phyloP scores from a whole-genome alignment of 225 moss, liverwort and hornwort genomes.

The Straminergon stramineum region DNA sequence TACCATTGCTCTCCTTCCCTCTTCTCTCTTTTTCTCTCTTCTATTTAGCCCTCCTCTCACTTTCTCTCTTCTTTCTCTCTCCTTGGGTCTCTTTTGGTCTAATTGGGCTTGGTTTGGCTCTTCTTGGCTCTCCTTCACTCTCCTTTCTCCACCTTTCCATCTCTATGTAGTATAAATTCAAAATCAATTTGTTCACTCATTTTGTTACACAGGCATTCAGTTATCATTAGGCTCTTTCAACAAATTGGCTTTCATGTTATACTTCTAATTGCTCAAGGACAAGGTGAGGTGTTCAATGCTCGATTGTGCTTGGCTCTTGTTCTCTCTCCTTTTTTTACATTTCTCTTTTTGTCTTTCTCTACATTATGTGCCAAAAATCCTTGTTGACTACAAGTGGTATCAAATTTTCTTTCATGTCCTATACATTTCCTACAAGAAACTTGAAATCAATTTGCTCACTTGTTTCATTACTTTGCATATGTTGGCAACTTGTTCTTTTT shows the following conservation, averaged over 20 bases:
- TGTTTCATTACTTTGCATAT: accelerated
- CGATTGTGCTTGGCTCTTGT: not conserved
- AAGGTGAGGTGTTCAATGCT: not conserved
- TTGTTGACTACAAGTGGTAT: not conserved
- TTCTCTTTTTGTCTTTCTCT: not conserved
- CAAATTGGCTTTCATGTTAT: not conserved
- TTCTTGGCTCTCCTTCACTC: accelerated
- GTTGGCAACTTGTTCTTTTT: not conserved
- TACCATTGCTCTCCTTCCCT: not conserved
- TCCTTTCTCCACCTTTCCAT: not conserved
- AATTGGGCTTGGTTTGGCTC: not conserved
- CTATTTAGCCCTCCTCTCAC: too few relatives aligned
- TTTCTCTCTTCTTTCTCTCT: too few relatives aligned
- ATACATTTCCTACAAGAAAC: not conserved
- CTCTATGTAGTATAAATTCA: not conserved
- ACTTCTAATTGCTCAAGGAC: not conserved
- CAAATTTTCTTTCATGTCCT: not conserved
- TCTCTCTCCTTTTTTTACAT: accelerated
- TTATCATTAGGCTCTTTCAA: accelerated
- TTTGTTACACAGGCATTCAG: not conserved
- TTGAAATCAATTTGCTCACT: not conserved
- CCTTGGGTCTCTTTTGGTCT: too few relatives aligned
- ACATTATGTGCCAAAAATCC: not conserved
- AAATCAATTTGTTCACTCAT: not conserved
- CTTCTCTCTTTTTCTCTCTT: too few relatives aligned